Base-by-base conservation (phyloP, 176 grass and related monocot genomes). In the Eremochloa ophiuroides region DNA sequence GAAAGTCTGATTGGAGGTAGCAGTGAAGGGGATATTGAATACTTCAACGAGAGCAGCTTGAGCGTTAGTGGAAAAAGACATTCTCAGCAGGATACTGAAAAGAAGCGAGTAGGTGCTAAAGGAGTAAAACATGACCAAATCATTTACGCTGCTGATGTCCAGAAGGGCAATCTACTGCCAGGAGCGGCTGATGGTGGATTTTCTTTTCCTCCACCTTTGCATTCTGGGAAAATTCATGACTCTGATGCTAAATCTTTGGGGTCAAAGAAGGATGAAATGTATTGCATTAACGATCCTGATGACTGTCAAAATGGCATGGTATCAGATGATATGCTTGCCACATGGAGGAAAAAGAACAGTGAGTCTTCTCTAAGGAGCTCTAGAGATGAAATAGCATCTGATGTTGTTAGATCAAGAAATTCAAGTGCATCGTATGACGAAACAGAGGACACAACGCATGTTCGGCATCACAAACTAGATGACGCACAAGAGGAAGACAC, bases 1-100 rank as follows among this genome's bases (percentile, higher is more conserved):
- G 93, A 95, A 84, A 99, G 91, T 82, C 79, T 99, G 87, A 85
- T 99, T 71, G 93, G 97, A 91, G 97, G 93, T 82, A 98, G 93
- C 72, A 95, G 97, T 87, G 97, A 95, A 86, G 97, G 92, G 35
- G 97, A 97, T 74, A 87, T 93, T 35, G 91, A 94, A 73, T 91
- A 85, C 66, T 89, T 94, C 46, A 86, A 86, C 1, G 93, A 89
- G 71, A 81, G 76, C 69, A 90, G 87, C 91, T 82, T 83, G 55
- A 86, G 76, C 40, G 44, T 93, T 80, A 88, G 86, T 80, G 88
- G 85, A 34, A 93, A 85, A 80, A 89, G 81, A 39, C 72, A 85
- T 56, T 80, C 80, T 66, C 94, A 85, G 73, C 84, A 80, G 66
- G 89, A 88, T 84, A 73, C 60, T 48, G 71, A 86, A 76, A 85